Base-by-base conservation (phyloP, 768 basidiomycete species). In the Russula olivacea region DNA sequence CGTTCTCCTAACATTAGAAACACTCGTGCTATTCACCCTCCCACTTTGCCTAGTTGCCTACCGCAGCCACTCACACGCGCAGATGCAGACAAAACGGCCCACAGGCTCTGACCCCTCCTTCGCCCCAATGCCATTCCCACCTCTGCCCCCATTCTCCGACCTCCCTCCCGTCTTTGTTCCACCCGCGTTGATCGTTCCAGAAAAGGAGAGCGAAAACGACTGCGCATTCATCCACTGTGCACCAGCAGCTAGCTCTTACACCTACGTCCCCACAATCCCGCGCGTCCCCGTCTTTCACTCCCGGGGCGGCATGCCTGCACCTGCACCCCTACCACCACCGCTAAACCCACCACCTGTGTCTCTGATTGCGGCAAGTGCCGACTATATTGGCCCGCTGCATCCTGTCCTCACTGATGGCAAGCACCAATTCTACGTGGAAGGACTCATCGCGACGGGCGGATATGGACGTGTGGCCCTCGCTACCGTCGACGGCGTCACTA, bases 391-490 rank as follows among this genome's bases (percentile, higher is more conserved):
- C 1, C 63, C 63, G 1, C 11, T 6, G 1, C 11, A 34, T 40
- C 63, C 58, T 0, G 10, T 55, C 32, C 53, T 64, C 40, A 32
- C 11, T 14, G 41, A 59, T 14, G 58, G 63, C 23, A 12, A 49
- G 30, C 17, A 32, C n/a, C 11, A 30, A 10, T 64, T 45, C 59
- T 49, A n/a, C 14, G 59, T 64, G 12, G 48, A 64, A 21, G 63
- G 63, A 2, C 63, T 64, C 40, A 49, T 64, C 49, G 63, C 54
- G 23, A 4, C 32, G 4, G 63, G 63, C 23, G 32, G 54, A 5
- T 64, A 60, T 38, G 63, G 63, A 4, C 63, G 63, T 40, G 63
- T 64, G 25, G 63, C 59, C 19, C 53, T 60, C 48, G 63, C 63
- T 19, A 60, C 30, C 1, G 54, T 55, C 49, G 2, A 47, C 7